These are phyloP conservation scores for Pulveroboletus sp. DNA, from an alignment of 768 basidiomycete species.

Conservation along the genomic window DNA sequence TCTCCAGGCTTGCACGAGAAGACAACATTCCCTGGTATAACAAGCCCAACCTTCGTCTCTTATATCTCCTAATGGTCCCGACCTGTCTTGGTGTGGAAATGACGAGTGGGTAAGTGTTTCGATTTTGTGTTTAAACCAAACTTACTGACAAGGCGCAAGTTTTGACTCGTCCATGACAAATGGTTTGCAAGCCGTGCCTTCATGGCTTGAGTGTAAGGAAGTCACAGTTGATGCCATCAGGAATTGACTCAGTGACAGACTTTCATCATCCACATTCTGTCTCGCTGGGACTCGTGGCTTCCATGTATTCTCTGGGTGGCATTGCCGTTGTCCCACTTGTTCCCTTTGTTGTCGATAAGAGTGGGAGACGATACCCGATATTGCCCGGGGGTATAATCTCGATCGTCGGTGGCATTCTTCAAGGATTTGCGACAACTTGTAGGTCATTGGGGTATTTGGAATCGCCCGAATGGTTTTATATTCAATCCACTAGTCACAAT, in stretches of 20 bases:
- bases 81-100: background rate
- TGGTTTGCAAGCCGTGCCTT: constrained; percentile 55
- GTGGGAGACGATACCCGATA: constrained; percentile 17
- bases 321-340: constrained; percentile 49
- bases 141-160: background rate
- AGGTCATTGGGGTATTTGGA: background rate
- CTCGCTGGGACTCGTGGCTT: constrained; percentile 54
- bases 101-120: background rate
- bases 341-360: constrained; percentile 5
- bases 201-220: constrained; percentile 37
- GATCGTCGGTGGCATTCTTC: constrained; percentile 13
- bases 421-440: constrained; percentile 15
- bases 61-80: background rate
- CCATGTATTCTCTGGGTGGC: constrained; percentile 61
- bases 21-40: background rate
- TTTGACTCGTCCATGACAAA: constrained; percentile 55
- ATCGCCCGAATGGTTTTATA: background rate
- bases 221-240: background rate
- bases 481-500: background rate
- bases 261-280: constrained; percentile 52
- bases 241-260: constrained; percentile 31
- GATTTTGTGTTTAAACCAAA: too few relatives aligned
- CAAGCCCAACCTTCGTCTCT: background rate
- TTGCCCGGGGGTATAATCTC: constrained; percentile 8
- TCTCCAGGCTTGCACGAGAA: background rate